Base-by-base conservation (phyloP, 495 filamentous ascomycete species). In the Hypomontagnella monticulosa region DNA sequence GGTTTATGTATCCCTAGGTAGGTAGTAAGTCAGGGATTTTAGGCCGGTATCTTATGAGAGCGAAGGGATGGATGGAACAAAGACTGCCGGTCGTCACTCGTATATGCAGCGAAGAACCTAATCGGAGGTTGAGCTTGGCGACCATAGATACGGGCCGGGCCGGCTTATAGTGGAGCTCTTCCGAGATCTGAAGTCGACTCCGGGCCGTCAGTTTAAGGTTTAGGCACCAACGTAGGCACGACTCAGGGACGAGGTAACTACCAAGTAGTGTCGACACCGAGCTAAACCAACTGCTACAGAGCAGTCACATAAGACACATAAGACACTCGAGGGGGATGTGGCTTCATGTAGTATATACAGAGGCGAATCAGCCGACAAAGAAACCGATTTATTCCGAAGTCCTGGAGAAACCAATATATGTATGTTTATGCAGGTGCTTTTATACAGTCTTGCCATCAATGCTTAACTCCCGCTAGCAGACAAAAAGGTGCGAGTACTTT, bases 401-500 rank as follows among this genome's bases (percentile, higher is more conserved):
- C 16, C 41, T 41, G 33, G 18, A 54, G 30, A 61, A 40, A 54
- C 58, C 27, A 56, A 50, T 50, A 58, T 15, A 34, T 50, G 20
- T 30, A 57, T 15, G 41, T 36, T 18, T 23, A 30, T 44, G 47
- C 36, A 36, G 14, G 44, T 50, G 42, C 37, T 43, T 38, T 48
- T 51, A 50, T 63, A 68, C 47, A 63, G 49, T 48, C 48, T 51
- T 41, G 53, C 23, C 58, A 47, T 58, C 38, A 56, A 41, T 52
- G 33, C 43, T 66, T 36, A 69, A 69, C 66, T 64, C 60, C 46
- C 36, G 66, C 66, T 64, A 52, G 43, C 41, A 55, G 49, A 58
- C 41, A 20, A 55, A 57, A 48, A 32, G 32, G 19, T 43, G 14
- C 8, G 36, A 4, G 34, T 33, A 12, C 43, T 54, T 11, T 52